Evolutionary conservation across 306 rosid genomes (phyloP), one percentile per base, ranked within the genome.

Genomic region (Rubus parviflorus): DNA sequence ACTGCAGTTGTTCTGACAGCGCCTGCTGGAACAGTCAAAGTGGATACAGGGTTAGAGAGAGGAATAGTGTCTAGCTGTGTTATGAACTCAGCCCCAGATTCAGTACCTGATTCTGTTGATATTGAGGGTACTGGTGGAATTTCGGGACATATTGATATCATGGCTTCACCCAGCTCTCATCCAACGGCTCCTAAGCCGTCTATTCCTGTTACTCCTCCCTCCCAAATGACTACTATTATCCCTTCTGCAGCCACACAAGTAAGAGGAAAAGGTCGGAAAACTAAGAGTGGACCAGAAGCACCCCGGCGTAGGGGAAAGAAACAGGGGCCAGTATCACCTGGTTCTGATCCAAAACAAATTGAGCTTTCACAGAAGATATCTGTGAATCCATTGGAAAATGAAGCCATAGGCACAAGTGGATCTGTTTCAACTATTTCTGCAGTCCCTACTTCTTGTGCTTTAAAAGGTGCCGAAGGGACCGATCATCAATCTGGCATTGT

Each of bases 261-360:
- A 75, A 90, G 86, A 79, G 97, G 96, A 48, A 91, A 64, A 43
- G 96, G 93, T 78, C 84, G 85, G 84, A 92, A 88, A 85, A 79
- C 78, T 83, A 91, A 86, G 53, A 80, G 89, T 75, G 86, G 87
- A 45, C 86, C 72, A 17, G 96, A 89, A 78, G 81, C 80, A 62
- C 84, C 90, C 63, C 86, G 89, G 10, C 94, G 96, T 48, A 86
- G 96, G 87, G 98, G 98, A 81, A 94, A 81, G 90, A 92, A 85
- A 85, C 90, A 83, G 83, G 89, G 19, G 61, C 23, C 78, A 22
- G 68, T 77, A 51, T 56, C 89, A 43, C 87, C 93, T 77, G 81
- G 77, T 81, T 75, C 86, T 75, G 97, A 86, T 81, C 23, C 80
- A 70, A 87, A 84, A 87, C 82, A 77, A 46, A 81, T 79, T 41